phyloP scores from a whole-genome alignment of 1,284 basidiomycete genomes.

The Pascua guehoae region DNA sequence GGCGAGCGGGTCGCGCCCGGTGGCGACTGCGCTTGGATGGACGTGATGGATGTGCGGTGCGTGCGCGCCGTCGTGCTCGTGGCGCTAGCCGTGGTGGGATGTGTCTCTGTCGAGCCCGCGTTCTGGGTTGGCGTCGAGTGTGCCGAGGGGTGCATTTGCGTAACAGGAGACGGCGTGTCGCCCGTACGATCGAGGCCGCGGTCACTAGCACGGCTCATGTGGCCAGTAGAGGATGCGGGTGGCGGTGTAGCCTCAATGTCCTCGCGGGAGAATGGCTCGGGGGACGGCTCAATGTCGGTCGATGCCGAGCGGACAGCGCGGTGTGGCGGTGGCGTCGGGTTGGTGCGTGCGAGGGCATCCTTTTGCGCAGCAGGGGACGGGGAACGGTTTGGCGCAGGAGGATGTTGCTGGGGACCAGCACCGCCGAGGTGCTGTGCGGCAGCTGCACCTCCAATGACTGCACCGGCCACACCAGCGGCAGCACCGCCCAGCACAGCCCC shows the following conservation, averaged over 20 bases:
- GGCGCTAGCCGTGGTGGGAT: not conserved
- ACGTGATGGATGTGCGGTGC: too few relatives aligned
- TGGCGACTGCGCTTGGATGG: too few relatives aligned
- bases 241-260: not conserved
- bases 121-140: not conserved
- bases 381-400: conserved; percentile 7
- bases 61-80: too few relatives aligned
- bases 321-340: conserved; percentile 13
- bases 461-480: too few relatives aligned
- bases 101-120: conserved; percentile 1
- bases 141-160: not conserved
- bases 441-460: too few relatives aligned
- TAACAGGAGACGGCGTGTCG: not conserved
- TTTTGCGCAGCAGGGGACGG: conserved; percentile 4
- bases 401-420: not conserved
- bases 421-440: too few relatives aligned
- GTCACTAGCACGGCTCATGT: too few relatives aligned
- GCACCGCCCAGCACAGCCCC: not conserved
- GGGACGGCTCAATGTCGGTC: not conserved
- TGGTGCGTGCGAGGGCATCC: conserved; percentile 7
- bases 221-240: not conserved
- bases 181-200: too few relatives aligned
- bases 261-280: not conserved
- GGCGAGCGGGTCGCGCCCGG: not conserved
- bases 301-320: conserved; percentile 5